Base-by-base conservation (phyloP, 129 eudicot genomes). In the Kitagawia praeruptora region DNA sequence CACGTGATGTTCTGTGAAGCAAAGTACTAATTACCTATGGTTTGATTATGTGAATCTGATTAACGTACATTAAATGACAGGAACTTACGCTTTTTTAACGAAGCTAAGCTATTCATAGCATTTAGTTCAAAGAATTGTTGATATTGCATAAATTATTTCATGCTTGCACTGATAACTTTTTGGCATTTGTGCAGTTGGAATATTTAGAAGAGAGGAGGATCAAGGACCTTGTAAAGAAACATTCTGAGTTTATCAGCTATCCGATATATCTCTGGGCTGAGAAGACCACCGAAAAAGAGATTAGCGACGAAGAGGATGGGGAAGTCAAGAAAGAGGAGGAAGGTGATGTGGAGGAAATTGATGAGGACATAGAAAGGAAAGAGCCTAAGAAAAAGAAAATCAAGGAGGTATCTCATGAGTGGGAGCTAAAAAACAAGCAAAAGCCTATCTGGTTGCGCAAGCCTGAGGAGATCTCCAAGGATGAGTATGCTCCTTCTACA, bases 401-500 rank as follows among this genome's bases (percentile, higher is more conserved):
- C 75, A 93, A 93, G 84, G 96, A 93, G 80, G 93, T 90, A 15
- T 73, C 96, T 78, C 92, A 93, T 19, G 98, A 93, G 46, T 93
- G 98, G 98, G 84, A 93, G 70, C 91, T 81, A 16, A 91, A 90
- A 37, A 93, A 93, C 91, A 90, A 93, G 67, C 96, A 93, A 77
- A 93, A 93, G 73, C 98, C 98, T 0, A 93, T 93, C 80, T 93
- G 98, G 98, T 78, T 93, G 19, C 89, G 98, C 71, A 93, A 93
- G 61, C 94, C 98, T 1, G 94, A 91, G 70, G 98, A 93, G 81
- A 93, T 93, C 47, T 89, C 92, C 0, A 93, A 93, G 77, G 98
- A 93, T 3, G 98, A 93, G 25, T 93, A 93, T 47, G 98, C 93
- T 78, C 98, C 14, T 93, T 93, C 91, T 93, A 93, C 85, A 93